A percentile compares a stretch with the other conserved stretches of the same genome.
phyloP scores from a whole-genome alignment of 805 yeast species.

The Grigorovia humatica region DNA sequence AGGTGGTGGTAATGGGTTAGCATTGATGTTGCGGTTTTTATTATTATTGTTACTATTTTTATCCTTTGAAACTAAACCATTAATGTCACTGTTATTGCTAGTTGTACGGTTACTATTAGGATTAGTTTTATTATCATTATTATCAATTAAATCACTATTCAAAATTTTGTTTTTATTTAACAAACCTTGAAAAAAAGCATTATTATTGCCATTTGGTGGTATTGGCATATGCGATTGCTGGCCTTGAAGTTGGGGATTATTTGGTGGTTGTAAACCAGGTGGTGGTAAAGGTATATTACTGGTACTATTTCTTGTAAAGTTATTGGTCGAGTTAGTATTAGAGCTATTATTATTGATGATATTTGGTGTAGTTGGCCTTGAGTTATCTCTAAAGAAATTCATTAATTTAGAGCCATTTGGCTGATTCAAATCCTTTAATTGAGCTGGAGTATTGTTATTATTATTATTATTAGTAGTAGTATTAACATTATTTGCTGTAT shows the following conservation, averaged over 20 bases:
- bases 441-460: not conserved
- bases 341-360: not conserved
- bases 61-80: slow-evolving; percentile 7
- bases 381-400: slow-evolving; percentile 21
- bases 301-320: not conserved
- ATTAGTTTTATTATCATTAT: not conserved
- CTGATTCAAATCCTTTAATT: not conserved
- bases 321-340: not conserved
- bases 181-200: slow-evolving; percentile 25
- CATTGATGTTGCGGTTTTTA: not conserved
- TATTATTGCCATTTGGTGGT: slow-evolving; percentile 12
- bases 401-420: slow-evolving; percentile 21
- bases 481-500: not conserved
- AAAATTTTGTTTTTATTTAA: slow-evolving; percentile 20
- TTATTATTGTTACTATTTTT: not conserved
- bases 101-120: not conserved
- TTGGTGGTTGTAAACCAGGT: not conserved
- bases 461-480: not conserved
- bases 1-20: slow-evolving; percentile 5
- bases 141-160: not conserved
- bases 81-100: slow-evolving; percentile 9
- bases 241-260: not conserved
- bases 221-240: slow-evolving; percentile 4
- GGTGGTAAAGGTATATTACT: not conserved
- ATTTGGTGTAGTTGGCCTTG: slow-evolving; percentile 4